These are phyloP conservation scores for Carex scoparia DNA, from an alignment of 176 grass and related monocot genomes.

Conservation along the genomic window DNA sequence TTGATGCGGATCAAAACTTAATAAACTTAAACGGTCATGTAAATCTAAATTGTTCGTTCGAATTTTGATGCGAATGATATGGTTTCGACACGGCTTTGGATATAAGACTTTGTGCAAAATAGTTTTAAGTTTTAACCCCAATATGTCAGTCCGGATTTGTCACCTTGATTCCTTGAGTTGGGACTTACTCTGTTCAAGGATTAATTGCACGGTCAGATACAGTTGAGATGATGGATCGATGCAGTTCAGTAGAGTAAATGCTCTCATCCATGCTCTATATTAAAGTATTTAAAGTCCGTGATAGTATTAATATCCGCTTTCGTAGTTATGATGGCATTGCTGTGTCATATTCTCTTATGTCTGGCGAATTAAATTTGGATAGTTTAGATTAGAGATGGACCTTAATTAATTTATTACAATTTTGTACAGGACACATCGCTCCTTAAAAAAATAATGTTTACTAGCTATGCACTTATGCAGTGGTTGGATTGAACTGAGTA, in stretches of 20 bases:
- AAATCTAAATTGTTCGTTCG: no score
- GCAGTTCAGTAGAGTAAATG: background rate
- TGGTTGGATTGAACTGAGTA: background rate
- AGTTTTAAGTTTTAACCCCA: no score
- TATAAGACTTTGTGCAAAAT: no score
- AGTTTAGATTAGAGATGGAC: background rate
- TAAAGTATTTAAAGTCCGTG: background rate
- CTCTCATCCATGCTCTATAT: background rate
- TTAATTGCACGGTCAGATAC: background rate
- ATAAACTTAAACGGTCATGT: no score
- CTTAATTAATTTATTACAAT: background rate
- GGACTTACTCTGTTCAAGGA: background rate
- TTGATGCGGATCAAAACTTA: no score
- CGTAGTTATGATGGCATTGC: background rate
- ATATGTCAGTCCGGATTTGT: no score
- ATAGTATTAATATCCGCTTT: background rate
- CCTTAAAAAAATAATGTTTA: no score
- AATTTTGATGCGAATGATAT: no score
- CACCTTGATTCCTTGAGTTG: background rate
- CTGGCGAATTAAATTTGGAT: background rate
- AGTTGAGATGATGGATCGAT: slow-evolving; percentile 5
- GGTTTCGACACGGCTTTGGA: no score
- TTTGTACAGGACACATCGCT: background rate
- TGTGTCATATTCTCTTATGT: background rate
- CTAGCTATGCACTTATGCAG: no score